phyloP scores from a whole-genome alignment of 179 eudicot species.

The Silene noctiflora region DNA sequence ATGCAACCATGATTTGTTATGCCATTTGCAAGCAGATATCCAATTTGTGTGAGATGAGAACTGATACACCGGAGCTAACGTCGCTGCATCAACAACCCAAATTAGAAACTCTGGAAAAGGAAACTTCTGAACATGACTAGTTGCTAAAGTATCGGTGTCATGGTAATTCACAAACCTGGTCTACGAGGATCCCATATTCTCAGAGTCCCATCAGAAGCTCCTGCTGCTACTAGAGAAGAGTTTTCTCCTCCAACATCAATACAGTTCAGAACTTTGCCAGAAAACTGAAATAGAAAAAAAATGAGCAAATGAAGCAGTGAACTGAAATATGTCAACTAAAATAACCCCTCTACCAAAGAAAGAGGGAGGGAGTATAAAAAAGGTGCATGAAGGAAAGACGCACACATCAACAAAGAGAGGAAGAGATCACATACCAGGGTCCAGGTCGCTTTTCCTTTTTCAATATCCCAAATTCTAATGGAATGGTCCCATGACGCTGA shows the following conservation, averaged over 20 bases:
- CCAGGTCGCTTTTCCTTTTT: conserved; percentile 68
- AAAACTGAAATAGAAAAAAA: conserved; percentile 37
- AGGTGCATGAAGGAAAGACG: too few species aligned
- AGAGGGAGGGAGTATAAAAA: background rate
- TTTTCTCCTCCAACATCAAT: conserved; percentile 92
- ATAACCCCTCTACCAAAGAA: background rate
- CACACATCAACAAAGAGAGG: too few species aligned
- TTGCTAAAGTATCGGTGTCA: background rate
- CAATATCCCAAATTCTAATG: conserved; percentile 88
- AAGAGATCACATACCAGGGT: conserved; percentile 45
- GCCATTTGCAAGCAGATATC: conserved; percentile 96
- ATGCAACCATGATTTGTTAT: conserved; percentile 77
- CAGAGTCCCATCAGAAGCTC: conserved; percentile 79
- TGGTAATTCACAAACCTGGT: conserved; percentile 57
- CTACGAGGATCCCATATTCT: conserved; percentile 99
- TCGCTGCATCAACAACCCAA: conserved; percentile 43
- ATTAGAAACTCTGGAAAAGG: background rate
- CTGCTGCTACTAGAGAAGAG: conserved; percentile 78
- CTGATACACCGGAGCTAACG: conserved; percentile 75
- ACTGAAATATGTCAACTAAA: background rate
- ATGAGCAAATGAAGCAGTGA: background rate
- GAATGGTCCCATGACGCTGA: conserved; percentile 99
- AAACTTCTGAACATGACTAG: background rate
- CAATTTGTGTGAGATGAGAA: conserved; percentile 87
- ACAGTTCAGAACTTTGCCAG: conserved; percentile 78